phyloP scores from a whole-genome alignment of 805 yeast species.

The Hanseniaspora lindneri region DNA sequence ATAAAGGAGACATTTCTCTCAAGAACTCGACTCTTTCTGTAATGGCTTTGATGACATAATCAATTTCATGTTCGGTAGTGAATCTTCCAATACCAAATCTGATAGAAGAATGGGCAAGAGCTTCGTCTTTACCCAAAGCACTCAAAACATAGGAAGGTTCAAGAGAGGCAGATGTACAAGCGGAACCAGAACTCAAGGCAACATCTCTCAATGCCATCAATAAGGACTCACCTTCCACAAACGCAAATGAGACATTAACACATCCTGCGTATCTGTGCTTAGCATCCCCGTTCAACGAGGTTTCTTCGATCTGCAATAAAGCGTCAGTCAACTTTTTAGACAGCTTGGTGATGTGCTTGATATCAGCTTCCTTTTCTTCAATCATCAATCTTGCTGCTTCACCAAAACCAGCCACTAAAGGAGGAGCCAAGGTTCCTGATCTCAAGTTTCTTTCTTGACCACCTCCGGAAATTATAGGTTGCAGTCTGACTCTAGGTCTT shows the following conservation, averaged over 20 bases:
- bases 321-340: conserved; percentile 64
- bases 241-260: conserved; percentile 92
- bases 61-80: conserved; percentile 92
- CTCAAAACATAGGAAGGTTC: conserved; percentile 96
- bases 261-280: conserved; percentile 77
- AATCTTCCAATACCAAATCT: conserved; percentile 95
- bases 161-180: conserved; percentile 95
- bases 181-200: conserved; percentile 92
- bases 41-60: conserved; percentile 82
- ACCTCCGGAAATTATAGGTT: conserved; percentile 92
- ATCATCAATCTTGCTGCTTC: conserved; percentile 85
- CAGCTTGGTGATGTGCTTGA: conserved; percentile 53
- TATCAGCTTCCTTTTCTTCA: conserved; percentile 63
- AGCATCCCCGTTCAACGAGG: conserved; percentile 78
- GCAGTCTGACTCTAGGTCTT: conserved; percentile 95
- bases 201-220: conserved; percentile 96
- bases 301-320: conserved; percentile 70
- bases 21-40: conserved; percentile 79
- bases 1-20: conserved; percentile 84
- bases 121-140: conserved; percentile 96
- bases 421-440: conserved; percentile 96
- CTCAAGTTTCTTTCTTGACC: conserved; percentile 98
- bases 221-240: conserved; percentile 94
- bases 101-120: conserved; percentile 94
- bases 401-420: conserved; percentile 88